Evolutionary conservation across 805 yeast genomes (phyloP).

Genomic region (Candida yuanshanica): DNA sequence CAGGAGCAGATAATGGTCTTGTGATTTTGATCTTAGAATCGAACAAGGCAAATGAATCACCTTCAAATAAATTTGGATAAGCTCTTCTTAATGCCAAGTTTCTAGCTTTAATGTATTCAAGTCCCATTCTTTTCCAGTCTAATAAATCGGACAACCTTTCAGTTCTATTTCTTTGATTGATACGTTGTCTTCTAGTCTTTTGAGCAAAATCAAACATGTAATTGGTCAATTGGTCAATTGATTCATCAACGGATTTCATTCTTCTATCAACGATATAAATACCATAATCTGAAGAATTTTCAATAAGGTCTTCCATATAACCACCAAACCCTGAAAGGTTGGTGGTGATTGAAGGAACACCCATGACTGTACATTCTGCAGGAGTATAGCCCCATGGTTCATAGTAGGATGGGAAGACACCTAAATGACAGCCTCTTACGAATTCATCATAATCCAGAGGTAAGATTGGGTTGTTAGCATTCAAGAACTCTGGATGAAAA

Average conservation of each 20-base stretch:
- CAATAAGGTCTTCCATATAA: conserved; percentile 96
- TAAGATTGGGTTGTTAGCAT: conserved; percentile 89
- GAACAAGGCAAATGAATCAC: conserved; percentile 24
- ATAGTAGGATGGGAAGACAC: conserved; percentile 96
- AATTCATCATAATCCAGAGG: conserved; percentile 95
- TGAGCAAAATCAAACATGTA: conserved; percentile 85
- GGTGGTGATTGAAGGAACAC: conserved; percentile 95
- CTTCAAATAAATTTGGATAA: conserved; percentile 74
- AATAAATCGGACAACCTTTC: conserved; percentile 88
- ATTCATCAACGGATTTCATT: conserved; percentile 85
- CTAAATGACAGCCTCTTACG: conserved; percentile 96
- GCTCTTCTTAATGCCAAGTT: conserved; percentile 89
- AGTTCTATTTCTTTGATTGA: conserved; percentile 95
- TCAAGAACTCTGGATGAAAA: conserved; percentile 96
- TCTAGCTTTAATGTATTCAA: conserved; percentile 93
- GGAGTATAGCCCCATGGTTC: conserved; percentile 99
- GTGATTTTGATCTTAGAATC: conserved; percentile 61
- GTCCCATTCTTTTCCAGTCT: conserved; percentile 98
- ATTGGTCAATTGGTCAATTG: conserved; percentile 82
- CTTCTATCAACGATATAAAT: conserved; percentile 95
- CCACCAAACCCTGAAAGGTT: conserved; percentile 96
- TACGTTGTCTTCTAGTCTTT: conserved; percentile 93
- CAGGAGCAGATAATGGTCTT: conserved; percentile 94
- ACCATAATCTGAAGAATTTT: conserved; percentile 91
- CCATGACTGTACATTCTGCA: conserved; percentile 99